Conservation (phyloP, 768 basidiomycete genomes). For the Tylopilus rubrobrunneus region DNA sequence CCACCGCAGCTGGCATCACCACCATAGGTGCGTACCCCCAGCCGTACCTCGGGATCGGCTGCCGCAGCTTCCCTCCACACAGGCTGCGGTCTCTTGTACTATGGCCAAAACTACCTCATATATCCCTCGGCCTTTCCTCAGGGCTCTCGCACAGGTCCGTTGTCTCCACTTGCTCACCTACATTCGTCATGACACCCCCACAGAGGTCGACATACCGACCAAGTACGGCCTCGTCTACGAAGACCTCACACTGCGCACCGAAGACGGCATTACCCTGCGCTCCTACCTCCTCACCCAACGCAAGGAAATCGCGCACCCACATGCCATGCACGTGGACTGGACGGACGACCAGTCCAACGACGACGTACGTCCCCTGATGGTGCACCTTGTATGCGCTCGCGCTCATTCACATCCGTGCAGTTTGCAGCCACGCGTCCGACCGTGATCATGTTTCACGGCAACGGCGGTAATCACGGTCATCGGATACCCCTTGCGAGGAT, state of each 20-base stretch:
- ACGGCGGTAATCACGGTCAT: constrained; percentile 84
- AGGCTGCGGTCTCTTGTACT: constrained; percentile 77
- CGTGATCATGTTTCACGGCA: constrained; percentile 91
- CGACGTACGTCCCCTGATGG: constrained; percentile 40
- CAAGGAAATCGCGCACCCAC: constrained; percentile 39
- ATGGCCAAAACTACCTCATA: constrained; percentile 85
- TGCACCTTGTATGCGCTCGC: not conserved
- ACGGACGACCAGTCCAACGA: constrained; percentile 47
- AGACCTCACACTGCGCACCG: constrained; percentile 65
- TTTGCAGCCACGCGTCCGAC: constrained; percentile 65
- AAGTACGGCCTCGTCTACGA: constrained; percentile 73
- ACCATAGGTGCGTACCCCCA: constrained; percentile 43
- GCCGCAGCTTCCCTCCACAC: not conserved
- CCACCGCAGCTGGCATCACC: constrained; percentile 54
- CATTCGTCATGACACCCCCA: not conserved
- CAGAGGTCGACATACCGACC: constrained; percentile 69
- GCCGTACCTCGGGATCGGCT: not conserved
- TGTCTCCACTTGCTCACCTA: not conserved
- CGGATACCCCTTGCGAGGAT: constrained; percentile 82
- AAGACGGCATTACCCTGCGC: constrained; percentile 67
- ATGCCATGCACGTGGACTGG: constrained; percentile 34
- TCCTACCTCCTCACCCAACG: constrained; percentile 75
- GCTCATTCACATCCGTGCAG: constrained; percentile 15
- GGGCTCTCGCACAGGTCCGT: constrained; percentile 72
- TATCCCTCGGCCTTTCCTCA: constrained; percentile 83